Evolutionary conservation across 768 basidiomycete genomes (phyloP), one percentile per base, ranked within the genome.

Genomic region (Neoboletus magnificus): DNA sequence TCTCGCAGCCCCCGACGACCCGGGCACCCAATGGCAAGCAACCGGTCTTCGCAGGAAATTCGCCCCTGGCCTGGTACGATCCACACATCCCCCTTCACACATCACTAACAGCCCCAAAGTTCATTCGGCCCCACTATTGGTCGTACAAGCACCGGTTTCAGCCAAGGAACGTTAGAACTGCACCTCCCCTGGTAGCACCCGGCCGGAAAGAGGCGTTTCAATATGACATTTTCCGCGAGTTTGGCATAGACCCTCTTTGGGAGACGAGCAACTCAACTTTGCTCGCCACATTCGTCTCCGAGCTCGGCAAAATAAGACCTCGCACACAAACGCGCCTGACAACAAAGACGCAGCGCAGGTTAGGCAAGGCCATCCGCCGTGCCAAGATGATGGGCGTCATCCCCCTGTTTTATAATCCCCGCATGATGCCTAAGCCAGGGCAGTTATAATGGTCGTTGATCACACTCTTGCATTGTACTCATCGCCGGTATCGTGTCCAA

Each of bases 381-480:
- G 89, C 95, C 55, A 91, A 88, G 74, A 86, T 87, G 80, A 94
- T 96, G 90, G 95, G 95, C 39, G 67, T 92, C 54, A 82, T 96
- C 50, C 89, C 92, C 5, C 60, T 74, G 50, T 71, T 73, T 43
- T 74, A 74, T 43, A 66, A 60, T 29, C 63, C 68, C 23, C 62
- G 68, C 4, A 52, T 68, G 46, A 61, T 63, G 62, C 58, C 69
- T 18, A 68, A 60, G 13, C 44, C 58, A 30, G 55, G 58, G 15
- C 57, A 61, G n/a, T 12, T 44, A 35, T 36, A 29, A 18, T 62
- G 61, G 41, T 22, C 1, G 37, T 50, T 6, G 32, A 16, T 45
- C 40, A 18, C 45, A 50, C 27, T 18, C 15, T 15, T 48, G 32
- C 27, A n/a, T 43, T 33, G 40, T 42, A 16, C 16, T 47, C 33